A percentile compares a stretch with the other conserved stretches of the same genome.
phyloP scores from a whole-genome alignment of 2,329 filamentous ascomycete species.

The Pseudocercospora fuligena region DNA sequence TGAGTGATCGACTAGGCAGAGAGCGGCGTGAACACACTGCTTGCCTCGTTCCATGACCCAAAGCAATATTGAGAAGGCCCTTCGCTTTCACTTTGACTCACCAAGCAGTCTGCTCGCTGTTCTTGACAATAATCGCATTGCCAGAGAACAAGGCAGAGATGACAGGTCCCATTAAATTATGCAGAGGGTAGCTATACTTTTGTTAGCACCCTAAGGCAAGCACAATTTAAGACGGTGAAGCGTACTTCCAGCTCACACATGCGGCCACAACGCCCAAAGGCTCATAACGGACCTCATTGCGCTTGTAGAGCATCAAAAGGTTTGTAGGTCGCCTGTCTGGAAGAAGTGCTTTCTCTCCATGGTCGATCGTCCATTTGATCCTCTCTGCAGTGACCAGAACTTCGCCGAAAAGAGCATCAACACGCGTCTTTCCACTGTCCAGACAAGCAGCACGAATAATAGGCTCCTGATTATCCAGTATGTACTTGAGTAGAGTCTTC shows the following conservation, averaged over 20 bases:
- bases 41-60: not conserved
- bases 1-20: not conserved
- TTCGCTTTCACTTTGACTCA: slow-evolving; percentile 42
- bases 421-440: slow-evolving; percentile 94
- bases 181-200: slow-evolving; percentile 60
- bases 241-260: slow-evolving; percentile 94
- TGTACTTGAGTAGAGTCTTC: slow-evolving; percentile 76
- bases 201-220: not conserved
- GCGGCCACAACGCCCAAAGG: slow-evolving; percentile 91
- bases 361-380: slow-evolving; percentile 88
- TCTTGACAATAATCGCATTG: slow-evolving; percentile 91
- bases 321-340: slow-evolving; percentile 81
- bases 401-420: slow-evolving; percentile 92
- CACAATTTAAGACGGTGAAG: slow-evolving; percentile 14
- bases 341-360: slow-evolving; percentile 80
- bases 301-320: slow-evolving; percentile 93
- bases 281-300: slow-evolving; percentile 87
- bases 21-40: not conserved
- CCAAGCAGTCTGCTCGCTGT: slow-evolving; percentile 92
- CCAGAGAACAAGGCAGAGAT: slow-evolving; percentile 90
- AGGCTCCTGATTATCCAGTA: slow-evolving; percentile 85
- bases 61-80: not conserved
- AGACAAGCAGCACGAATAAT: slow-evolving; percentile 86
- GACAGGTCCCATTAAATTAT: slow-evolving; percentile 92
- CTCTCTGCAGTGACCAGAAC: slow-evolving; percentile 94